Conservation (phyloP, 192 early-diverging fungal genomes). For the Allomyces macrogynus region DNA sequence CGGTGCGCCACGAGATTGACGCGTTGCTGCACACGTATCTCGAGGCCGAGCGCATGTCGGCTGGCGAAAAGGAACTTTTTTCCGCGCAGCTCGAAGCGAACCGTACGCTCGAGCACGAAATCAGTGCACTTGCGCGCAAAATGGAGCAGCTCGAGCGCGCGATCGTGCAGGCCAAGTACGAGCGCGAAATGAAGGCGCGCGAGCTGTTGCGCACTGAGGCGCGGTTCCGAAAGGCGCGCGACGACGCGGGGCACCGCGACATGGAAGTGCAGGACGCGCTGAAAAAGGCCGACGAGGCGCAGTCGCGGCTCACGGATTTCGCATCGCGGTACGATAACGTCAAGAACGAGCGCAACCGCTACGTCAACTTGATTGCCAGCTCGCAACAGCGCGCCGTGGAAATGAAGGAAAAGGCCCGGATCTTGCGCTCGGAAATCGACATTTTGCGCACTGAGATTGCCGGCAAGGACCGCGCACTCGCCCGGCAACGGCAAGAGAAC, state of each 20-base stretch:
- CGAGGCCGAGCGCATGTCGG: slow-evolving; percentile 6
- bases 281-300: slow-evolving; percentile 27
- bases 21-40: slow-evolving; percentile 23
- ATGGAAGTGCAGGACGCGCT: slow-evolving; percentile 24
- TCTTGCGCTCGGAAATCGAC: slow-evolving; percentile 40
- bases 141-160: background rate
- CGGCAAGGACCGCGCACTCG: slow-evolving; percentile 32
- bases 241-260: slow-evolving; percentile 26
- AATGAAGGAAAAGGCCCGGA: slow-evolving; percentile 43
- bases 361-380: slow-evolving; percentile 14
- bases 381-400: slow-evolving; percentile 27
- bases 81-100: background rate
- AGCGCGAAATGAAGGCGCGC: slow-evolving; percentile 11
- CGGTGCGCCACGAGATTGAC: slow-evolving; percentile 26
- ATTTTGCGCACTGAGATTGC: slow-evolving; percentile 35
- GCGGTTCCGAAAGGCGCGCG: slow-evolving; percentile 18
- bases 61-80: background rate
- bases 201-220: slow-evolving; percentile 31
- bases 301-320: slow-evolving; percentile 27
- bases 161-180: background rate
- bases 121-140: background rate
- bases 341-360: slow-evolving; percentile 45
- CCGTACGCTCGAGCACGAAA: background rate
- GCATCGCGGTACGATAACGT: slow-evolving; percentile 32
- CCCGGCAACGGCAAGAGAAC: slow-evolving; percentile 29